These are phyloP conservation scores for Sphagnum fallax DNA, from an alignment of 228 moss, liverwort and hornwort species.

Conservation along the genomic window DNA sequence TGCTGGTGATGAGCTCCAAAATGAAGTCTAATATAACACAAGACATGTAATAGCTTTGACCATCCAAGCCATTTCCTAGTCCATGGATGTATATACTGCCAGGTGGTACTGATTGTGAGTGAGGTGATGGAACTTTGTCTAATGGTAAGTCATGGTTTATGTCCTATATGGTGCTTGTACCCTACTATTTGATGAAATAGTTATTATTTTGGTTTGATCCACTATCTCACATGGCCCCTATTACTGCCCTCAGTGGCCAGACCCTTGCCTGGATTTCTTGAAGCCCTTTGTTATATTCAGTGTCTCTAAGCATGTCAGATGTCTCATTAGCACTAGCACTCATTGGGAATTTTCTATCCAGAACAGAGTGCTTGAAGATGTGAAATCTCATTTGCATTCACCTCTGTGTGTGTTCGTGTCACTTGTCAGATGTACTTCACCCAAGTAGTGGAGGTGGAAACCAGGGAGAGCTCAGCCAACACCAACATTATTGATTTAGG, in stretches of 20 bases:
- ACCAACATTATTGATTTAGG: constrained; percentile 17
- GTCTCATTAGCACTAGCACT: not conserved
- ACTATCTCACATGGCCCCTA: too few relatives aligned
- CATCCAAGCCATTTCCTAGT: too few relatives aligned
- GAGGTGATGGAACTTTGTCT: too few relatives aligned
- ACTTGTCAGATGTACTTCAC: constrained; percentile 30
- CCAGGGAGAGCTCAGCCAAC: constrained; percentile 15
- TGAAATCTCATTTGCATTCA: not conserved
- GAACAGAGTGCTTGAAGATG: not conserved
- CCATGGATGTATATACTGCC: too few relatives aligned
- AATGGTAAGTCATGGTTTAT: too few relatives aligned
- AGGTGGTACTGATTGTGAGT: too few relatives aligned
- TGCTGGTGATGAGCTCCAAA: too few relatives aligned
- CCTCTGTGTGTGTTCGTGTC: constrained; percentile 7
- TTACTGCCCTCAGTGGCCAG: not conserved
- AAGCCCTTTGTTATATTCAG: not conserved
- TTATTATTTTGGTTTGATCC: not conserved
- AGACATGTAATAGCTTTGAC: too few relatives aligned
- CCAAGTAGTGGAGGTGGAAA: constrained; percentile 10
- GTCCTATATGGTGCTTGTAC: too few relatives aligned
- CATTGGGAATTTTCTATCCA: constrained; percentile 3
- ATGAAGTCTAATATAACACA: too few relatives aligned
- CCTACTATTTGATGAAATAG: not conserved
- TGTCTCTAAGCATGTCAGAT: not conserved
- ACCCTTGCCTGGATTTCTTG: not conserved